These are phyloP conservation scores for Podosphaera leucotricha DNA, from an alignment of 2,329 filamentous ascomycete genomes.

Conservation along the genomic window DNA sequence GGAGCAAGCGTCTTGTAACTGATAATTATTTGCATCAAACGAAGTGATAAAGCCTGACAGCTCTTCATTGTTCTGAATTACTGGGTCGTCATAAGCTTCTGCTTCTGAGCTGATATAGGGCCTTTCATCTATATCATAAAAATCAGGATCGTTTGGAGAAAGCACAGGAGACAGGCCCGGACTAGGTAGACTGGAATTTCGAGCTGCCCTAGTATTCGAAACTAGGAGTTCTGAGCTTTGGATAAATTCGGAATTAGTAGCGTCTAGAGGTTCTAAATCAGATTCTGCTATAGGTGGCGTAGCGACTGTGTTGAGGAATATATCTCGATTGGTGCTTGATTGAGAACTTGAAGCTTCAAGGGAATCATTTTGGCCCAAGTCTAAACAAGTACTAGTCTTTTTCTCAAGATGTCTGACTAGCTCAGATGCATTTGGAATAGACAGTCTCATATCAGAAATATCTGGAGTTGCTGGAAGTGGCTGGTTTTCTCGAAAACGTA, in stretches of 20 bases:
- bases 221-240: constrained; percentile 24
- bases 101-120: constrained; percentile 16
- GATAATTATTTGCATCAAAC: background rate
- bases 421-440: background rate
- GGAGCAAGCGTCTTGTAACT: constrained; percentile 6
- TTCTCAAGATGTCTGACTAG: background rate
- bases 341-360: constrained; percentile 9
- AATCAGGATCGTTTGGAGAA: constrained; percentile 30
- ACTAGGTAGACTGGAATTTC: constrained; percentile 84
- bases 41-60: background rate
- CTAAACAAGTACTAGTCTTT: constrained; percentile 10
- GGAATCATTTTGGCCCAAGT: constrained; percentile 19
- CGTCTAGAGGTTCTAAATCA: constrained; percentile 37
- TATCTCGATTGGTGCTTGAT: constrained; percentile 20
- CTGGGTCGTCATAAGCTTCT: constrained; percentile 11
- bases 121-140: constrained; percentile 20
- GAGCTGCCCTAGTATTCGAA: constrained; percentile 47
- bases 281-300: constrained; percentile 56
- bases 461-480: constrained; percentile 33
- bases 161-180: constrained; percentile 83
- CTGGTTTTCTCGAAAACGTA: constrained; percentile 7
- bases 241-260: constrained; percentile 26
- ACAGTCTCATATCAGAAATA: constrained; percentile 16
- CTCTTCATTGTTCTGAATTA: constrained; percentile 8
- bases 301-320: constrained; percentile 37